Evolutionary conservation across 140 eudicot genomes (phyloP), one percentile per base, ranked within the genome.

Genomic region (Bidens hawaiensis): DNA sequence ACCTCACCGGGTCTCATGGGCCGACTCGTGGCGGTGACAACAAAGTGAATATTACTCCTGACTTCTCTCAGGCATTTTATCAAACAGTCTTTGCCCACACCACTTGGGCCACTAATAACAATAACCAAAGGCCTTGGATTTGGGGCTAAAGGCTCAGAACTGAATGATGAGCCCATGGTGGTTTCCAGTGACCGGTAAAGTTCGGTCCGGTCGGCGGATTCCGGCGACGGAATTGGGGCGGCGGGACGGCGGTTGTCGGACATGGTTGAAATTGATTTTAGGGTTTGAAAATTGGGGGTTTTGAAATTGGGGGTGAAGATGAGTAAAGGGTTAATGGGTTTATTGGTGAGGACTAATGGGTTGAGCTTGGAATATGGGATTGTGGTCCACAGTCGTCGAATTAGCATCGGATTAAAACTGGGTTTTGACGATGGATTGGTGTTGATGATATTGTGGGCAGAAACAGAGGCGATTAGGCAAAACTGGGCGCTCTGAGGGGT

Each of bases 171-270:
- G n/a, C n/a, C n/a, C n/a, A n/a, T n/a, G n/a, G n/a, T 17, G 24
- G 94, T 71, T 70, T 90, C 95, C 0, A 90, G 79, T 11, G 94
- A 90, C 19, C 95, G 75, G 55, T 76, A 80, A 8, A 90, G 25
- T 24, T 86, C 97, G 53, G 60, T 42, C 64, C 72, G 63, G 60
- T 80, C 90, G 13, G 85, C 82, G 23, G 64, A 30, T 10, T 72
- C 87, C 0, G 75, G 79, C 31, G 79, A 56, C 3, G 96, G 95
- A 16, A 83, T 86, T 16, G 95, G 81, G 36, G 67, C 55, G n/a
- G 76, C 60, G 10, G 85, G 83, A 46, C 83, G 27, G 21, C 70
- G 54, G 34, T 78, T 48, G 27, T 65, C 81, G 38, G 64, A 75
- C 94, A 83, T 86, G 3, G 26, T 23, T 0, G 62, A 52, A 34